These are phyloP conservation scores for Mucor indicus DNA, from an alignment of 371 early-diverging fungal genomes.

Conservation along the genomic window DNA sequence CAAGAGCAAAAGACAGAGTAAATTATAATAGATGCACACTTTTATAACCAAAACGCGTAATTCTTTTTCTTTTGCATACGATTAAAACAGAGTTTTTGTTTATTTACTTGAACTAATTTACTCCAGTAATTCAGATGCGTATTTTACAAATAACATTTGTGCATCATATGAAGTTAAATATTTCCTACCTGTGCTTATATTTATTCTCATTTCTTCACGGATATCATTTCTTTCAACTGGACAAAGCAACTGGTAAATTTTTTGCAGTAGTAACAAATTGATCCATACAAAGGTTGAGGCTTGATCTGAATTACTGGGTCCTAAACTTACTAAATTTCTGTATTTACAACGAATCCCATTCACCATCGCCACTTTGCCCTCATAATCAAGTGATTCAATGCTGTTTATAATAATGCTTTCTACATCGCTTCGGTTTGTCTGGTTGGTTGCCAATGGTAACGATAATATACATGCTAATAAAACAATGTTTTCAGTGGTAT, in stretches of 20 bases:
- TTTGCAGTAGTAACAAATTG: slow-evolving; percentile 27
- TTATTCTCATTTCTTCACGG: slow-evolving; percentile 2
- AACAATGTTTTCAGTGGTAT: too few species aligned
- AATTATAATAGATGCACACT: too few species aligned
- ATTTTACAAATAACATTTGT: slow-evolving; percentile 21
- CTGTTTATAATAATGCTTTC: not conserved
- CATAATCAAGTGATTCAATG: not conserved
- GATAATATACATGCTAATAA: too few species aligned
- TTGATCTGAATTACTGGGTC: too few species aligned
- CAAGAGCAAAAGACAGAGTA: too few species aligned
- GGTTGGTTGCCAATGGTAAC: too few species aligned
- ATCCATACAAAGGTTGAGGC: slow-evolving; percentile 34
- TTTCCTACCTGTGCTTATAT: slow-evolving; percentile 11
- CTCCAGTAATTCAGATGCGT: slow-evolving; percentile 10
- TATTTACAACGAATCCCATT: too few species aligned
- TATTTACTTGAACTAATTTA: too few species aligned
- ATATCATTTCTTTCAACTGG: slow-evolving; percentile 5
- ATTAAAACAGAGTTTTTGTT: too few species aligned
- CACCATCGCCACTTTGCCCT: not conserved
- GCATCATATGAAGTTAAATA: slow-evolving; percentile 20
- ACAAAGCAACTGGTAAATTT: slow-evolving; percentile 21
- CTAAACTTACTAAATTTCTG: not conserved
- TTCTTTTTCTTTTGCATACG: too few species aligned
- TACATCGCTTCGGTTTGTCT: too few species aligned
- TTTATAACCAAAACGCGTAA: too few species aligned